phyloP scores from a whole-genome alignment of 179 eudicot genomes.

The Beta lomatogona region DNA sequence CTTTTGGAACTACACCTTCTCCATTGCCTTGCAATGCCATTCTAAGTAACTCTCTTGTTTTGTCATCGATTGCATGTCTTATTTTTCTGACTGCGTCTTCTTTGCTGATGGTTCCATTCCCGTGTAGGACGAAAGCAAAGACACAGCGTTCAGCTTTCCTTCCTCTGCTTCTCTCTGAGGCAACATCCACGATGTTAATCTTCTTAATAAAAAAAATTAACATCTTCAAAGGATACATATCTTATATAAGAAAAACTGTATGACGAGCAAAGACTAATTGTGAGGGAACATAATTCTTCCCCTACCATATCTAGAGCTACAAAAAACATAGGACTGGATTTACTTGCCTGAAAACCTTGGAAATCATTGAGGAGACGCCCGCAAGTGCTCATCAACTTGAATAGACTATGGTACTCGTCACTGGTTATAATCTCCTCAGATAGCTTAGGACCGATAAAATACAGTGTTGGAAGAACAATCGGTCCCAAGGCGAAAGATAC shows the following conservation, averaged over 20 bases:
- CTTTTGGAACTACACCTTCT: constrained; percentile 59
- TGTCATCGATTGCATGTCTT: constrained; percentile 33
- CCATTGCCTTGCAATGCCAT: constrained; percentile 54
- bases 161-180: constrained; percentile 74
- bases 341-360: constrained; percentile 63
- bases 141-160: constrained; percentile 81
- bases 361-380: constrained; percentile 92
- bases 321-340: neutral
- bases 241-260: neutral
- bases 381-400: constrained; percentile 71
- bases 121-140: constrained; percentile 50
- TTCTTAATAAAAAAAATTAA: neutral
- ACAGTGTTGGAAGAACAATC: constrained; percentile 85
- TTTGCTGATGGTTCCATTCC: constrained; percentile 39
- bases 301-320: no score
- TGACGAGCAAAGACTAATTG: no score
- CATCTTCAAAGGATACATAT: neutral
- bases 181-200: constrained; percentile 1
- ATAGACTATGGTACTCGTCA: constrained; percentile 54
- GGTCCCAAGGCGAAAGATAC: constrained; percentile 94
- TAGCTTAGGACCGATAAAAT: constrained; percentile 68
- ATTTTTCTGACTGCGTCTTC: constrained; percentile 54
- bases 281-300: neutral
- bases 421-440: constrained; percentile 53
- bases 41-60: constrained; percentile 67